Base-by-base conservation (phyloP, 2,329 filamentous ascomycete species). In the Aaosphaeria arxii region DNA sequence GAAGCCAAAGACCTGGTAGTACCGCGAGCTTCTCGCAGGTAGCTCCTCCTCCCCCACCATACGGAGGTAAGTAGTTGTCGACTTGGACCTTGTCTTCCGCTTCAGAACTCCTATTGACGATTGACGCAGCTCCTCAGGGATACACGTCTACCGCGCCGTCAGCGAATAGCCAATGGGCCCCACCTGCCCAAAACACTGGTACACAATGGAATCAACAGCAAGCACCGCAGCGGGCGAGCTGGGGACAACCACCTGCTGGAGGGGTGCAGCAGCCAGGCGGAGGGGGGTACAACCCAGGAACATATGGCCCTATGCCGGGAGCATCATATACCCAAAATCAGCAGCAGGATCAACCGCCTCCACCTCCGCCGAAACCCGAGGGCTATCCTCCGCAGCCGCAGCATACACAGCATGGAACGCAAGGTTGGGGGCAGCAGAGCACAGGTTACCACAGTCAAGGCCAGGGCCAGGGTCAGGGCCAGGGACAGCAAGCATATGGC, bases 331-430 rank as follows among this genome's bases (percentile, higher is more conserved):
- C 58, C 13, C 54, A 56, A 48, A 54, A n/a, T 48, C 39, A 46
- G 28, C 64, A 64, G 44, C 51, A 55, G 48, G 63, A 68, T 43
- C 33, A 36, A 36, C 46, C 67, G 39, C 67, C 67, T 44, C 66
- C 65, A n/a, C 66, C 66, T 6, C 67, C 66, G 6, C 67, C 67
- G 9, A 70, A 70, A 57, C 64, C 64, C 7, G 53, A 62, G 32
- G 61, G 62, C 39, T 68, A 68, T 45, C 57, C 60, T 47, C 57
- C 56, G 33, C 58, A 58, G 31, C 54, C 60, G 6, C 62, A 65
- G 33, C 56, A 56, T 13, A 45, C 51, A 13, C 50, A 50, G 40
- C 47, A 51, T 31, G 49, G 32, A 13, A 4, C 38, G 11, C 53
- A 54, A 33, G 53, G 40, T 36, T 59, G 48, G 50, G 40, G 29